Percentiles rank a stretch among this genome's conserved stretches.
These are phyloP conservation scores for Thelonectria blattea DNA, from an alignment of 2,329 filamentous ascomycete genomes.

Conservation along the genomic window DNA sequence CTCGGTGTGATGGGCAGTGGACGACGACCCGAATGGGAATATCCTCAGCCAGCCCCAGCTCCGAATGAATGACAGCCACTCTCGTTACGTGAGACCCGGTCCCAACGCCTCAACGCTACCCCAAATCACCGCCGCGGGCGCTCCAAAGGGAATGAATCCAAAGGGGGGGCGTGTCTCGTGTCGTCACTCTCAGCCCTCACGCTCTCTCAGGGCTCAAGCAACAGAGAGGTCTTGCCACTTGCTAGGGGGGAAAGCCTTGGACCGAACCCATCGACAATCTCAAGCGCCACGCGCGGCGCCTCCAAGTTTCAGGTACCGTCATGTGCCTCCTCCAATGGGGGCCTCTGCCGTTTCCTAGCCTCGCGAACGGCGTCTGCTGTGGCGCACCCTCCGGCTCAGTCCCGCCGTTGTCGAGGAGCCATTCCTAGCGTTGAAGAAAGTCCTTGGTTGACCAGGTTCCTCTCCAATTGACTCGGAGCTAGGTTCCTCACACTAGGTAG, in stretches of 20 bases:
- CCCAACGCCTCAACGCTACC: too few species aligned
- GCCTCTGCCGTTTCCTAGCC: slow-evolving; percentile 30
- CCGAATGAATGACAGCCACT: not conserved
- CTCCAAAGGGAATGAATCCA: too few species aligned
- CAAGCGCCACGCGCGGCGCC: slow-evolving; percentile 32
- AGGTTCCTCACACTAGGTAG: slow-evolving; percentile 10
- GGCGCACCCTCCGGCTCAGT: slow-evolving; percentile 26
- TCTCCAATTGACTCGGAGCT: slow-evolving; percentile 4
- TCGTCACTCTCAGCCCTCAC: not conserved
- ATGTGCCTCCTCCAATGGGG: slow-evolving; percentile 30
- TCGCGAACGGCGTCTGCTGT: slow-evolving; percentile 25
- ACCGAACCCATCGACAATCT: slow-evolving; percentile 26
- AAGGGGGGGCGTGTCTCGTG: not conserved
- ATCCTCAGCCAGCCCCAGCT: not conserved
- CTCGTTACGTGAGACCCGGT: not conserved
- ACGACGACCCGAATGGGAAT: not conserved
- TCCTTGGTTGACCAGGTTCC: not conserved
- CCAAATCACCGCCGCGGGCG: not conserved
- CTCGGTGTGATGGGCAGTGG: not conserved
- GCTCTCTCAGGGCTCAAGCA: not conserved
- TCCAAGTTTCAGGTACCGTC: slow-evolving; percentile 36
- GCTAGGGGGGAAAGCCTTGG: not conserved
- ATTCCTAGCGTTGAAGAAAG: slow-evolving; percentile 19
- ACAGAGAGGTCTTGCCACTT: too few species aligned
- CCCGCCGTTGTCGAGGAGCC: slow-evolving; percentile 14